Conservation (phyloP, 1,284 basidiomycete species). For the Laetiporus sulphureus region DNA sequence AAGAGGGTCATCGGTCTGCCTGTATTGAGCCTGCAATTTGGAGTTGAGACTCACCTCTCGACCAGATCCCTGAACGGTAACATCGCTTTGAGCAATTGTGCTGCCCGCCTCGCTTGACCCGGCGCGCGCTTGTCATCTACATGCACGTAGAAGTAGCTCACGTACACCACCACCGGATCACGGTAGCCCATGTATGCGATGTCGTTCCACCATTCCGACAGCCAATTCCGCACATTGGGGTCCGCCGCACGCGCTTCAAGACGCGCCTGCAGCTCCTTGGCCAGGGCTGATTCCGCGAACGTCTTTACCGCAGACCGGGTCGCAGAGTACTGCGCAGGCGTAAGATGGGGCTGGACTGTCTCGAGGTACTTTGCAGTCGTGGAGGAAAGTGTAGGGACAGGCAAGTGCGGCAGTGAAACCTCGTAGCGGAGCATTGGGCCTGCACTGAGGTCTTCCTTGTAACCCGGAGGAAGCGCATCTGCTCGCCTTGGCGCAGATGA, state of each 20-base stretch:
- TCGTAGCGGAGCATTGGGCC: constrained; percentile 79
- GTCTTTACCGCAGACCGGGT: constrained; percentile 58
- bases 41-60: constrained; percentile 49
- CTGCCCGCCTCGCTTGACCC: constrained; percentile 64
- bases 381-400: constrained; percentile 77
- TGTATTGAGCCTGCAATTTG: background rate
- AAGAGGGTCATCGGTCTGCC: background rate
- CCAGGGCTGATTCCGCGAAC: constrained; percentile 69
- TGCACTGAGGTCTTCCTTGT: constrained; percentile 39
- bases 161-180: constrained; percentile 89
- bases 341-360: constrained; percentile 70
- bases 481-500: constrained; percentile 27
- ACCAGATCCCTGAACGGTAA: constrained; percentile 78
- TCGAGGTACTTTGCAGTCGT: constrained; percentile 87
- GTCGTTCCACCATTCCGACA: constrained; percentile 98
- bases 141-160: constrained; percentile 96
- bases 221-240: constrained; percentile 72
- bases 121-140: constrained; percentile 56
- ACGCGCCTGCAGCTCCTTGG: constrained; percentile 74
- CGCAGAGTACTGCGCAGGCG: constrained; percentile 50
- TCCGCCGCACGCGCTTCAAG: constrained; percentile 69
- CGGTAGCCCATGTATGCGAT: constrained; percentile 81
- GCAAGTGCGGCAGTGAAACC: constrained; percentile 73
- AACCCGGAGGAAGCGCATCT: constrained; percentile 32
- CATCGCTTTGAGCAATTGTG: constrained; percentile 77